These are phyloP conservation scores for Boletus calvinii DNA, from an alignment of 1,284 basidiomycete species.

Conservation along the genomic window DNA sequence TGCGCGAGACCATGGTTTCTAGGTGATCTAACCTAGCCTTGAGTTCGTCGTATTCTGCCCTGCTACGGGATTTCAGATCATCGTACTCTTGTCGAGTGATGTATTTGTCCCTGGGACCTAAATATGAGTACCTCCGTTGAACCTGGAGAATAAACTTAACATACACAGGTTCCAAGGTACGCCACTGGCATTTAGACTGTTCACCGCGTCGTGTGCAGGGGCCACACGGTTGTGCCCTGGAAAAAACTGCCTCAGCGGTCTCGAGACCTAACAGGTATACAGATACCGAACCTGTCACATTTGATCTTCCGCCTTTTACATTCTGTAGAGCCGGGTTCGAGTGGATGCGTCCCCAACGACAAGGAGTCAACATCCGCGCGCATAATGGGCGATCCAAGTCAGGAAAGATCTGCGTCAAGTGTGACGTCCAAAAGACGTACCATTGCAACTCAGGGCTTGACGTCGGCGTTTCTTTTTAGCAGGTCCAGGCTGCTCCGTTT, in stretches of 20 bases:
- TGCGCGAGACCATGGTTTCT: conserved; percentile 34
- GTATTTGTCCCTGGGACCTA: conserved; percentile 50
- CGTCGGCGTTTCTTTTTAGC: conserved; percentile 74
- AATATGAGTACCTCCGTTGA: conserved; percentile 15
- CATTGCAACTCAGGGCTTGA: conserved; percentile 75
- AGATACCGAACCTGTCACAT: conserved; percentile 51
- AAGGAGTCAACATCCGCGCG: conserved; percentile 1
- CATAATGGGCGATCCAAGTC: conserved; percentile 8
- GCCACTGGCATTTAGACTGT: conserved; percentile 56
- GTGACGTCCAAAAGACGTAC: conserved; percentile 42
- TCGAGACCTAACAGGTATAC: conserved; percentile 17
- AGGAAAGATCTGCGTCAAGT: conserved; percentile 10
- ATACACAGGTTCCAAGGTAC: conserved; percentile 56
- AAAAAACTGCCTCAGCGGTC: conserved; percentile 22
- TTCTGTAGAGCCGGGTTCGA: conserved; percentile 35
- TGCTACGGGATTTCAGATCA: conserved; percentile 41
- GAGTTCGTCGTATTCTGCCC: conserved; percentile 51
- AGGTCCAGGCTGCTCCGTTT: conserved; percentile 49
- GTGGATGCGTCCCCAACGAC: not conserved
- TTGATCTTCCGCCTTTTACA: conserved; percentile 63
- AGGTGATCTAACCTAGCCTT: conserved; percentile 40
- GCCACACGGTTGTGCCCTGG: conserved; percentile 53
- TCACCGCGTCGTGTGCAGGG: conserved; percentile 55
- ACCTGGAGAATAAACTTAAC: conserved; percentile 20
- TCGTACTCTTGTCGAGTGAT: conserved; percentile 54